Percentiles rank a stretch among this genome's conserved stretches.
phyloP scores from a whole-genome alignment of 768 basidiomycete genomes.

The Tulasnella sp. region DNA sequence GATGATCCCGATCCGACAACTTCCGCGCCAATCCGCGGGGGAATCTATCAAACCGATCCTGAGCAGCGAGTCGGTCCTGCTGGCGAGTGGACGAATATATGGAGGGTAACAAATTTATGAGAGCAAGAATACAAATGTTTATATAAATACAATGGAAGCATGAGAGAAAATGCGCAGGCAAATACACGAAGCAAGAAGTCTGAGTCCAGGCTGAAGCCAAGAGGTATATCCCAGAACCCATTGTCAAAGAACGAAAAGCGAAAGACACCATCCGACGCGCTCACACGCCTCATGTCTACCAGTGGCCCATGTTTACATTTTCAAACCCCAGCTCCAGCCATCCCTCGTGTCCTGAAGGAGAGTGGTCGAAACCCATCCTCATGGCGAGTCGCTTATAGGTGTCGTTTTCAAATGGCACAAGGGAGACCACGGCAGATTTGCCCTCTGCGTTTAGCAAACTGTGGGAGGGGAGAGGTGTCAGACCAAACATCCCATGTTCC shows the following conservation, averaged over 20 bases:
- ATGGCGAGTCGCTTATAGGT: neutral
- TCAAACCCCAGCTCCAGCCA: constrained; percentile 69
- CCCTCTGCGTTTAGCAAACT: neutral
- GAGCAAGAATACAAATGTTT: neutral
- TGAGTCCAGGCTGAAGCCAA: neutral
- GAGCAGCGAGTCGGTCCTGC: neutral
- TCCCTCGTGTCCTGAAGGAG: constrained; percentile 24
- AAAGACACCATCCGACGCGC: neutral
- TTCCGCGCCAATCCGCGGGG: neutral
- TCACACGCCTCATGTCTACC: constrained; percentile 42
- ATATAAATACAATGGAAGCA: neutral
- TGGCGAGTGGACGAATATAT: neutral
- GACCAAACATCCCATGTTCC: neutral
- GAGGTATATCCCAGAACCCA: neutral
- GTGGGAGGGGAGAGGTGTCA: neutral
- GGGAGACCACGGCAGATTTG: neutral
- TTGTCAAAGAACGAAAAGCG: neutral
- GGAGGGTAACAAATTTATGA: neutral
- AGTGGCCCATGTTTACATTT: constrained; percentile 53
- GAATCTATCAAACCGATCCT: neutral
- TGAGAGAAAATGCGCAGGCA: neutral
- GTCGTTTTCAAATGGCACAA: neutral
- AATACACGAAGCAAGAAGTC: neutral
- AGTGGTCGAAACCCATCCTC: neutral
- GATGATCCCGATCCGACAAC: neutral